These are phyloP conservation scores for Trypethelium eluteriae DNA, from an alignment of 495 filamentous ascomycete species.

Conservation along the genomic window DNA sequence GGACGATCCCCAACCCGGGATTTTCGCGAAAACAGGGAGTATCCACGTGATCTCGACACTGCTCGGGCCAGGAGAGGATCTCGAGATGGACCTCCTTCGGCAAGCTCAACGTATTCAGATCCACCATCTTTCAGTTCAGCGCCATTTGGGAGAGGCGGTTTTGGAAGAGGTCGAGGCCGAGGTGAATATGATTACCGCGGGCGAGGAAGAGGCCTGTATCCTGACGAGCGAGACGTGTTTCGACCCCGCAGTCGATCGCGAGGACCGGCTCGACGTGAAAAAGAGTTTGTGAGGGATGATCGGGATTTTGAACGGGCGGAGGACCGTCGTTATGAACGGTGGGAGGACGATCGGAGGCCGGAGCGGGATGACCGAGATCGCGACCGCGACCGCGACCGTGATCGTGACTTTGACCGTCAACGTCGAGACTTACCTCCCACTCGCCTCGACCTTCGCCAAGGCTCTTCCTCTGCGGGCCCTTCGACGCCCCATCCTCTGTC, in stretches of 20 bases:
- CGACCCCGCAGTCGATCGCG: constrained; percentile 56
- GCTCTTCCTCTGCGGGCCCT: constrained; percentile 18
- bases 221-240: constrained; percentile 56
- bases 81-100: constrained; percentile 57
- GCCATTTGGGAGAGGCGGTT: constrained; percentile 48
- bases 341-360: constrained; percentile 53
- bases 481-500: constrained; percentile 18
- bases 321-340: constrained; percentile 34
- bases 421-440: constrained; percentile 21
- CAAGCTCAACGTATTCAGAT: constrained; percentile 62
- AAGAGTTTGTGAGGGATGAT: constrained; percentile 30
- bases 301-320: constrained; percentile 35
- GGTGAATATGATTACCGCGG: constrained; percentile 55
- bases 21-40: constrained; percentile 32
- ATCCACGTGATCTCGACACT: constrained; percentile 37
- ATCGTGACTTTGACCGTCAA: constrained; percentile 23
- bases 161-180: constrained; percentile 53
- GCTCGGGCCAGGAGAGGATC: constrained; percentile 50
- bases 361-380: constrained; percentile 33
- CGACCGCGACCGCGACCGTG: constrained; percentile 35
- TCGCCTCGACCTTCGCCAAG: constrained; percentile 20
- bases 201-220: constrained; percentile 46
- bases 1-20: constrained; percentile 24
- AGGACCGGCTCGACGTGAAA: constrained; percentile 26
- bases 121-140: constrained; percentile 46